Base-by-base conservation (phyloP, 805 yeast genomes). In the Candida endomychidarum region DNA sequence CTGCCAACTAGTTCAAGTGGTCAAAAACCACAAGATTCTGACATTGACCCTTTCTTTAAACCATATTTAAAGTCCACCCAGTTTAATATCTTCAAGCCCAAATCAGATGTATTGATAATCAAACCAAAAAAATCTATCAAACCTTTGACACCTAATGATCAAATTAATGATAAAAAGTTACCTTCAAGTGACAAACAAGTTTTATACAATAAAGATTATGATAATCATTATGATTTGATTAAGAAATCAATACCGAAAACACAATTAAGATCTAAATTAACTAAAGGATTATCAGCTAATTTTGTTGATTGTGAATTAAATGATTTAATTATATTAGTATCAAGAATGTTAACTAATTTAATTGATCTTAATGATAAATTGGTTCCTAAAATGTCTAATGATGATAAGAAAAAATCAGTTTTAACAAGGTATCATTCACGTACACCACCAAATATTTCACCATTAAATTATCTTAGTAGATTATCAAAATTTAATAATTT, bases 341-440 rank as follows among this genome's bases (percentile, higher is more conserved):
- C 95, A 1, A 68, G 96, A 39, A 87, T 90, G 93, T 66, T 93
- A 19, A 73, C 77, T 34, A 84, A 86, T 28, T 72, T 91, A 17
- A 86, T 90, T 10, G 61, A 68, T 17, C 72, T 86, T 23, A 91
- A 91, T 58, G 98, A 91, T 62, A 65, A 67, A 14, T 51, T 53
- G n/a, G 70, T 66, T 2, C 72, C 72, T 1, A 46, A 37, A 9
- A 51, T 63, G 4, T 24, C 38, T 8, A 21, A 21, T 29, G 30
- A 27, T 20, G 32, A 24, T 9, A 32, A 25, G 23, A 33, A 40
- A 15, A 29, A 51, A 53, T 17, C 67, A 31, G 28, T 67, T 31
- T 71, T 93, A 38, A 91, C 99, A 1, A 69, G 98, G 48, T 91
- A 91, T 60, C 99, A 91, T 60, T 89, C 97, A 3, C 74, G 97